Percentiles rank a stretch among this genome's conserved stretches.
Evolutionary conservation across 768 basidiomycete species (phyloP).

Genomic region (Agrocybe chaxingu): DNA sequence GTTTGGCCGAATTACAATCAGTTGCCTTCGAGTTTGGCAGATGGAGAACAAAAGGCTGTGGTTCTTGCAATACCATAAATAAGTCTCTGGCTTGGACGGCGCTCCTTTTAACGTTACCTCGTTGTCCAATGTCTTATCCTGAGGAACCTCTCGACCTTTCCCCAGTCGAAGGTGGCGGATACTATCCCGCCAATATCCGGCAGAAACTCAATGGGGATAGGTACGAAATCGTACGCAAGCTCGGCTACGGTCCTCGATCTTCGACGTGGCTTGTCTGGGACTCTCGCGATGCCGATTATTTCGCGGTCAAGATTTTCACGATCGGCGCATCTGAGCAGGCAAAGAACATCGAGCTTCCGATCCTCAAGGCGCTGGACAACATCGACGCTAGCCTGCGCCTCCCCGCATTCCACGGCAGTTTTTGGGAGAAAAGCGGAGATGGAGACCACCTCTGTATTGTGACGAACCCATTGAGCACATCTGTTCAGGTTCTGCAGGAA

Average conservation of each 20-base stretch:
- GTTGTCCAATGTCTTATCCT: slow-evolving; percentile 9
- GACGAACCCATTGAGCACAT: slow-evolving; percentile 3
- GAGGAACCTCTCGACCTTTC: slow-evolving; percentile 17
- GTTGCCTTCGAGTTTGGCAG: no score
- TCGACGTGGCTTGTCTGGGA: slow-evolving; percentile 14
- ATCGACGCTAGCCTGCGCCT: background rate
- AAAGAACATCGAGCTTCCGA: slow-evolving; percentile 7
- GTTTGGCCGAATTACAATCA: no score
- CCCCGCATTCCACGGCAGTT: slow-evolving; percentile 4
- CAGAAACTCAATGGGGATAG: slow-evolving; percentile 11
- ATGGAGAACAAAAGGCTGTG: no score
- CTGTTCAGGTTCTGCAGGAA: slow-evolving; percentile 1
- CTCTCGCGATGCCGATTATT: slow-evolving; percentile 3
- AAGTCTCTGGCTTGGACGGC: no score
- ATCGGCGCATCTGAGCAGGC: slow-evolving; percentile 9
- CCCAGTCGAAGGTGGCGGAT: slow-evolving; percentile 9
- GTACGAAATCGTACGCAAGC: slow-evolving; percentile 16
- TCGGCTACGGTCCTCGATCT: slow-evolving; percentile 15
- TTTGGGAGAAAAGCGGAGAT: slow-evolving; percentile 12
- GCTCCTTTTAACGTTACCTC: background rate
- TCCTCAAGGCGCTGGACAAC: slow-evolving; percentile 4
- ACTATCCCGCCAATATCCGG: slow-evolving; percentile 12
- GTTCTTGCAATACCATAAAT: no score
- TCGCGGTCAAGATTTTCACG: slow-evolving; percentile 14
- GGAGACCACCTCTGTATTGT: slow-evolving; percentile 15